These are phyloP conservation scores for Elongisporangium senticosum DNA, from an alignment of 352 stramenopile species.

Conservation along the genomic window DNA sequence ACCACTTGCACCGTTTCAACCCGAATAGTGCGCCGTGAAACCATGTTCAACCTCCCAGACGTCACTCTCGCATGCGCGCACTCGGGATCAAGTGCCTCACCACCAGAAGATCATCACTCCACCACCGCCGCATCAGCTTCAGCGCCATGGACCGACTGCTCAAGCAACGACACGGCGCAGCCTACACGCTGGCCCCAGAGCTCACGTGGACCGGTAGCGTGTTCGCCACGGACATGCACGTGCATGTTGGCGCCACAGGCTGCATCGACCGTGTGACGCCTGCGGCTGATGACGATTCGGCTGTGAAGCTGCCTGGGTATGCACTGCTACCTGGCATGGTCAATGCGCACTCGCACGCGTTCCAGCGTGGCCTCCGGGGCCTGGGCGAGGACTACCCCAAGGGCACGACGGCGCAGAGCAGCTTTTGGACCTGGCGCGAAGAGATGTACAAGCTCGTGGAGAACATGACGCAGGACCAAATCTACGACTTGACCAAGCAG, in stretches of 20 bases:
- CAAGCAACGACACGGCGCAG: constrained; percentile 8
- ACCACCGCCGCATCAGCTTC: background rate
- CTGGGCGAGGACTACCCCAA: constrained; percentile 76
- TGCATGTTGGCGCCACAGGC: constrained; percentile 45
- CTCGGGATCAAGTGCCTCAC: background rate
- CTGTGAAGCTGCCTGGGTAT: constrained; percentile 29
- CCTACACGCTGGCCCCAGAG: constrained; percentile 55
- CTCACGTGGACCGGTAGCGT: constrained; percentile 58
- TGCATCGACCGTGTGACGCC: constrained; percentile 32
- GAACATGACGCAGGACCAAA: constrained; percentile 51
- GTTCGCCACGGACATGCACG: constrained; percentile 47
- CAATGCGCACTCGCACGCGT: constrained; percentile 79
- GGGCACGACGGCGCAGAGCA: constrained; percentile 27
- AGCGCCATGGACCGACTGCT: constrained; percentile 16
- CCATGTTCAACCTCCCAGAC: background rate
- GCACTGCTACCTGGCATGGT: constrained; percentile 68
- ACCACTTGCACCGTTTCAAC: background rate
- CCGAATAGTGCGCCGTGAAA: background rate
- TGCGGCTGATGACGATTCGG: background rate
- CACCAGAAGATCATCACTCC: background rate
- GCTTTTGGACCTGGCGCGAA: constrained; percentile 79
- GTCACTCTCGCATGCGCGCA: background rate
- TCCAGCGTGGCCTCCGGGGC: constrained; percentile 61
- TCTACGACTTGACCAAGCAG: constrained; percentile 63
- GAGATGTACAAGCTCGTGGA: constrained; percentile 82